Conservation (phyloP, 371 early-diverging fungal genomes). For the Apophysomyces variabilis region DNA sequence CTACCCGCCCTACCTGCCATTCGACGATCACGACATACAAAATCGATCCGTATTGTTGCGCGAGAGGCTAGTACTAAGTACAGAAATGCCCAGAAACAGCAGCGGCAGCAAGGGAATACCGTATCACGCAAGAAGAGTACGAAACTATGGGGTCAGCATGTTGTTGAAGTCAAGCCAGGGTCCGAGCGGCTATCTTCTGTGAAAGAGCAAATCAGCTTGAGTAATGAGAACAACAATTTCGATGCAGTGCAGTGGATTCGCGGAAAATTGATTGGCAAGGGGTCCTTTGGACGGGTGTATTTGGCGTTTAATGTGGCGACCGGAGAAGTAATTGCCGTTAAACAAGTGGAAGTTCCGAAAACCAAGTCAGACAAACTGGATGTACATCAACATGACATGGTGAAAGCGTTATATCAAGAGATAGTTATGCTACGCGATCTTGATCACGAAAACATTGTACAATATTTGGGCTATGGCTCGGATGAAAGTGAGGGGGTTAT, state of each 20-base stretch:
- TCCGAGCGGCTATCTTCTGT: slow-evolving; percentile 9
- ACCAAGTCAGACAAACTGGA: slow-evolving; percentile 24
- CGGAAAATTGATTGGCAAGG: slow-evolving; percentile 93
- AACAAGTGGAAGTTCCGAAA: slow-evolving; percentile 87
- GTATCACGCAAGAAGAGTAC: slow-evolving; percentile 57
- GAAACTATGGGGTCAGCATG: slow-evolving; percentile 61
- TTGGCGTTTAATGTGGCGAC: slow-evolving; percentile 85
- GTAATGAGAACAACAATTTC: slow-evolving; percentile 8
- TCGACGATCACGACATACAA: slow-evolving; percentile 13
- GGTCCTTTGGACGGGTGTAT: slow-evolving; percentile 97
- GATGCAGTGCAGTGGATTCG: slow-evolving; percentile 69
- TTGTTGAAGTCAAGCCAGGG: slow-evolving; percentile 57
- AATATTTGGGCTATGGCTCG: slow-evolving; percentile 75
- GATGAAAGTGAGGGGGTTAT: slow-evolving; percentile 66
- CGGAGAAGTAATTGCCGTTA: slow-evolving; percentile 95
- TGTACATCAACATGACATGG: slow-evolving; percentile 41
- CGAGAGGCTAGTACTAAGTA: slow-evolving; percentile 56
- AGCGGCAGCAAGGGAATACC: slow-evolving; percentile 17
- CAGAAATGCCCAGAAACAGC: slow-evolving; percentile 23
- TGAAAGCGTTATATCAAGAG: slow-evolving; percentile 77
- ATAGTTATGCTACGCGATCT: slow-evolving; percentile 85
- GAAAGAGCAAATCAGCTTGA: slow-evolving; percentile 21
- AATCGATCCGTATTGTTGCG: slow-evolving; percentile 63
- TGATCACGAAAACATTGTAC: slow-evolving; percentile 84
- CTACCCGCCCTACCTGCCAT: slow-evolving; percentile 6